Evolutionary conservation across 345 rosid species (phyloP).

Genomic region (Lepidium africanum): DNA sequence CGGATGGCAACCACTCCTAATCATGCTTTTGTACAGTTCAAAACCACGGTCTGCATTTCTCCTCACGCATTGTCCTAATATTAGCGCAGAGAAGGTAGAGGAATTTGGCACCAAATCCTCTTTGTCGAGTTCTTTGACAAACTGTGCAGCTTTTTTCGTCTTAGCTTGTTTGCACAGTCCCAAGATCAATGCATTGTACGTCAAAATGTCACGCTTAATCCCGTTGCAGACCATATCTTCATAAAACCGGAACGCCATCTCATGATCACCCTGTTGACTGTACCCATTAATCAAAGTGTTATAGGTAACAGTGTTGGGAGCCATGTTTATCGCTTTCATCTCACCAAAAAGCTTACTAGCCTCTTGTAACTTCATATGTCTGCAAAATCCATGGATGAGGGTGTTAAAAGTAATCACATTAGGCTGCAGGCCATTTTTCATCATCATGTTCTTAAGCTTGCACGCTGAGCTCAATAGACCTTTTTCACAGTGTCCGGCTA

Average conservation of each 20-base stretch:
- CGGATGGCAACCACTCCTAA: slow-evolving; percentile 58
- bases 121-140: slow-evolving; percentile 68
- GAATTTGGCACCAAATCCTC: slow-evolving; percentile 61
- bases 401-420: slow-evolving; percentile 64
- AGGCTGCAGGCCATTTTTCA: slow-evolving; percentile 41
- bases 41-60: slow-evolving; percentile 60
- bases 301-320: slow-evolving; percentile 58
- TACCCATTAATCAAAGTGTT: slow-evolving; percentile 73
- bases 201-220: slow-evolving; percentile 57
- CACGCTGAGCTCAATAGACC: slow-evolving; percentile 58
- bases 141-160: slow-evolving; percentile 83
- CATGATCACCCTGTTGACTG: slow-evolving; percentile 42
- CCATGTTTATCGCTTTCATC: slow-evolving; percentile 56
- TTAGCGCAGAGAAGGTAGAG: slow-evolving; percentile 72
- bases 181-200: slow-evolving; percentile 69
- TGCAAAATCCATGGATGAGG: slow-evolving; percentile 62
- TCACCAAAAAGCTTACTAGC: slow-evolving; percentile 51
- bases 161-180: slow-evolving; percentile 82
- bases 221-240: slow-evolving; percentile 59
- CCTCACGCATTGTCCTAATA: slow-evolving; percentile 69
- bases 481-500: slow-evolving; percentile 55
- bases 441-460: slow-evolving; percentile 56
- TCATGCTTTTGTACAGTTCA: slow-evolving; percentile 66
- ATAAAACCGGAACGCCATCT: slow-evolving; percentile 51
- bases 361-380: slow-evolving; percentile 44